Evolutionary conservation across 2,329 filamentous ascomycete genomes (phyloP).

Genomic region (Ascochyta clinopodiicola): DNA sequence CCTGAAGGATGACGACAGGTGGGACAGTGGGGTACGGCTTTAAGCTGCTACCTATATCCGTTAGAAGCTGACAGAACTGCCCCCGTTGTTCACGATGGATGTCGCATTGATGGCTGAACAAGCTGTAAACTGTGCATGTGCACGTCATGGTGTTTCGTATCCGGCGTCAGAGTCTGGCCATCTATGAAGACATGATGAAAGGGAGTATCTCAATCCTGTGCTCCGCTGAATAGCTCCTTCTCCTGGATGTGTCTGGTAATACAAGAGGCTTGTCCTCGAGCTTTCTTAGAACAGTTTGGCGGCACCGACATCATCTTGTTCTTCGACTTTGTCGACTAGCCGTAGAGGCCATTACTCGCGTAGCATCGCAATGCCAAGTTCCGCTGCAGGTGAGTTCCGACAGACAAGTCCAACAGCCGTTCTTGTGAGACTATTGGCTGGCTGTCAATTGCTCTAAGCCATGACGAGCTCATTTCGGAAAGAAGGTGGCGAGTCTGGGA

Average conservation of each 20-base stretch:
- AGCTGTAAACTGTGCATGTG: too few species aligned
- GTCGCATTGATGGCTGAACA: too few species aligned
- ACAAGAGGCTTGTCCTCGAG: background rate
- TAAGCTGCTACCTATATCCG: slow-evolving; percentile 13
- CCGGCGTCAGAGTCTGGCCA: background rate
- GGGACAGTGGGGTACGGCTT: slow-evolving; percentile 17
- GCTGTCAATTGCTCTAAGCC: background rate
- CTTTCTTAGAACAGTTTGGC: background rate
- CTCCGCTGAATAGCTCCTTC: background rate
- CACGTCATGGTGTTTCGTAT: background rate
- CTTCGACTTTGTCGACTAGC: background rate
- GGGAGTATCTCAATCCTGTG: background rate
- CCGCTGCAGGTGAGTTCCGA: slow-evolving; percentile 2
- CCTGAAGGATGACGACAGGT: slow-evolving; percentile 12
- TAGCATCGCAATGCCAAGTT: background rate
- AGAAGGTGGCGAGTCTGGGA: background rate
- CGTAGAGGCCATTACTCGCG: background rate
- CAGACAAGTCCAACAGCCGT: background rate
- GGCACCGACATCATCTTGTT: background rate
- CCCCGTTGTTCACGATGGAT: background rate
- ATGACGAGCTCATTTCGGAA: background rate
- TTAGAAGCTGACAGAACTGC: background rate
- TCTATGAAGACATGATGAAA: background rate
- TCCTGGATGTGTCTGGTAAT: background rate
- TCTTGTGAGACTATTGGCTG: slow-evolving; percentile 1